These are phyloP conservation scores for Flaveria robusta DNA, from an alignment of 129 eudicot species.

Conservation along the genomic window DNA sequence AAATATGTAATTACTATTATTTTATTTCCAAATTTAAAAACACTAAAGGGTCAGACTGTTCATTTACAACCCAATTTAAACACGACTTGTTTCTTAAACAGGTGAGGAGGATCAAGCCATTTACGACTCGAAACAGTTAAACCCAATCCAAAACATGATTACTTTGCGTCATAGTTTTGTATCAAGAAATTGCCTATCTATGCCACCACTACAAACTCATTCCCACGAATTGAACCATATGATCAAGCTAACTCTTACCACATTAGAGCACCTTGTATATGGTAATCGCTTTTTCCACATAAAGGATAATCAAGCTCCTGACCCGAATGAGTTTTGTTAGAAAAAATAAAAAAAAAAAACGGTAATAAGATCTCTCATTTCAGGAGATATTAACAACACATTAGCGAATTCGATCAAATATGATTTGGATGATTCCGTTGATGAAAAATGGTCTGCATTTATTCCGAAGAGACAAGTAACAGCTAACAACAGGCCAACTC, in stretches of 20 bases:
- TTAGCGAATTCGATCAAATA: too few relatives aligned
- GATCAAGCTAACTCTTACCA: neutral
- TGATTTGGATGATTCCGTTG: neutral
- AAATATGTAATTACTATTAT: too few relatives aligned
- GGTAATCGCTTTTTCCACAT: neutral
- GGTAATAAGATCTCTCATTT: too few relatives aligned
- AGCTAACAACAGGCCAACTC: neutral
- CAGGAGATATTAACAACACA: neutral
- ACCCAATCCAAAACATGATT: neutral
- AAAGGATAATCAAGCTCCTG: neutral
- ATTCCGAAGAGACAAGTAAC: neutral
- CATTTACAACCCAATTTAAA: too few relatives aligned
- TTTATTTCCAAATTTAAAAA: too few relatives aligned
- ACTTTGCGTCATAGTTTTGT: neutral
- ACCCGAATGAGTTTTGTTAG: neutral
- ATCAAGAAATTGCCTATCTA: neutral
- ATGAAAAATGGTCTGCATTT: neutral
- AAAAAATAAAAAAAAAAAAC: neutral
- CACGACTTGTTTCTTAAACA: too few relatives aligned
- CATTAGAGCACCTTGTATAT: neutral
- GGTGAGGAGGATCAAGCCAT: neutral
- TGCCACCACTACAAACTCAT: neutral
- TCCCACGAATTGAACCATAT: neutral
- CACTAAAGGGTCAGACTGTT: too few relatives aligned
- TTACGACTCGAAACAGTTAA: neutral